Conservation (phyloP, 352 stramenopile species). For the Globisporangium parvum region DNA sequence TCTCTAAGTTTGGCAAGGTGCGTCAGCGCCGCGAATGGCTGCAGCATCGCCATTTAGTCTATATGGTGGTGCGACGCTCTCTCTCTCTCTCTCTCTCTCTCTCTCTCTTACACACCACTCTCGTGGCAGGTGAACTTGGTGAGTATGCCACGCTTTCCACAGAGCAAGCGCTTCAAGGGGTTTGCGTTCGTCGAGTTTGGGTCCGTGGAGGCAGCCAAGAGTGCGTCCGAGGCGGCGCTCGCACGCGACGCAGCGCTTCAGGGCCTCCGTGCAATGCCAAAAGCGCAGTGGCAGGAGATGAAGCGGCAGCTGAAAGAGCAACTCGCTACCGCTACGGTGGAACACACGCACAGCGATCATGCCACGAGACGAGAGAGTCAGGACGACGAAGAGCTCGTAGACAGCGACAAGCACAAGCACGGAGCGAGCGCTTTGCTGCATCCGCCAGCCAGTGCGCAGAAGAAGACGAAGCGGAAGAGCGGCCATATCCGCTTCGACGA, state of each 20-base stretch:
- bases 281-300: constrained; percentile 50
- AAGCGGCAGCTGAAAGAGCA: constrained; percentile 58
- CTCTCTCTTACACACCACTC: too few species aligned
- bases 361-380: too few species aligned
- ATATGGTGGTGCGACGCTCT: not conserved
- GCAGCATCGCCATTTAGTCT: not conserved
- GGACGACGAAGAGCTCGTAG: too few species aligned
- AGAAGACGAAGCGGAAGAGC: constrained; percentile 19
- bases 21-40: not conserved
- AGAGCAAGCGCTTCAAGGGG: constrained; percentile 70
- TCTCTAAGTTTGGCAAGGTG: constrained; percentile 61
- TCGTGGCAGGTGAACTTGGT: constrained; percentile 58
- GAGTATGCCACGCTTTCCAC: constrained; percentile 62
- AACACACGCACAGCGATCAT: not conserved
- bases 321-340: constrained; percentile 10
- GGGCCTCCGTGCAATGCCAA: constrained; percentile 52
- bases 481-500: constrained; percentile 41
- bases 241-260: constrained; percentile 18
- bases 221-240: constrained; percentile 19
- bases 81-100: not conserved
- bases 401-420: too few species aligned
- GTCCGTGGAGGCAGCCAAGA: constrained; percentile 19
- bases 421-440: too few species aligned
- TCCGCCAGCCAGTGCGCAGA: not conserved
- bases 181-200: constrained; percentile 84